phyloP scores from a whole-genome alignment of 2,329 filamentous ascomycete species.

The Elsinoe perseae region DNA sequence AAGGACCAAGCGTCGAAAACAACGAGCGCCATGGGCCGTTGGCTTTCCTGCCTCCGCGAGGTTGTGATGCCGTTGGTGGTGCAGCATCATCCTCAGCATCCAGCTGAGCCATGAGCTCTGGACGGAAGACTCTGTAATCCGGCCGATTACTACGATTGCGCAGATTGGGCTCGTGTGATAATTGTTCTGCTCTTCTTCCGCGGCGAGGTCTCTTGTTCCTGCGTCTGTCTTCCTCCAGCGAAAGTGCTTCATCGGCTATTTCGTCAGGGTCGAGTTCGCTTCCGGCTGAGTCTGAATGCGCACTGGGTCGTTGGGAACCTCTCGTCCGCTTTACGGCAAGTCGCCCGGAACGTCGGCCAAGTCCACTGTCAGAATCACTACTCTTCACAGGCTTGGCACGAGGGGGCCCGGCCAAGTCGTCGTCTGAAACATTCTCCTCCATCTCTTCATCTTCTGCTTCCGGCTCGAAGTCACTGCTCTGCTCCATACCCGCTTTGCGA shows the following conservation, averaged over 20 bases:
- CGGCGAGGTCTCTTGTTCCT: constrained; percentile 35
- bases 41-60: constrained; percentile 47
- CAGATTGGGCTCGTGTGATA: constrained; percentile 40
- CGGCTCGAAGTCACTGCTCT: constrained; percentile 58
- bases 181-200: constrained; percentile 19
- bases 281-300: constrained; percentile 42
- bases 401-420: constrained; percentile 15
- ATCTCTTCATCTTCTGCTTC: constrained; percentile 50
- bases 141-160: constrained; percentile 62
- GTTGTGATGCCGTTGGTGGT: constrained; percentile 50
- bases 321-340: constrained; percentile 40
- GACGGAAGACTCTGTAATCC: constrained; percentile 78
- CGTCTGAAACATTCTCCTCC: constrained; percentile 28
- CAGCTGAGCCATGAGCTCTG: constrained; percentile 66
- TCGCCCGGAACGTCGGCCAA: constrained; percentile 43
- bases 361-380: constrained; percentile 27
- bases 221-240: constrained; percentile 47
- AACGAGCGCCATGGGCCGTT: constrained; percentile 65
- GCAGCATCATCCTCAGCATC: constrained; percentile 62
- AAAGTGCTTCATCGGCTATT: constrained; percentile 51
- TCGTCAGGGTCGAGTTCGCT: constrained; percentile 41
- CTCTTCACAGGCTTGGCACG: constrained; percentile 30
- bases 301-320: constrained; percentile 34
- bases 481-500: constrained; percentile 40
- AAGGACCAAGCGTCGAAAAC: constrained; percentile 86